A percentile compares a stretch with the other conserved stretches of the same genome.
Conservation (phyloP, 73 alveolate genomes). For the Breviolum minutum region DNA sequence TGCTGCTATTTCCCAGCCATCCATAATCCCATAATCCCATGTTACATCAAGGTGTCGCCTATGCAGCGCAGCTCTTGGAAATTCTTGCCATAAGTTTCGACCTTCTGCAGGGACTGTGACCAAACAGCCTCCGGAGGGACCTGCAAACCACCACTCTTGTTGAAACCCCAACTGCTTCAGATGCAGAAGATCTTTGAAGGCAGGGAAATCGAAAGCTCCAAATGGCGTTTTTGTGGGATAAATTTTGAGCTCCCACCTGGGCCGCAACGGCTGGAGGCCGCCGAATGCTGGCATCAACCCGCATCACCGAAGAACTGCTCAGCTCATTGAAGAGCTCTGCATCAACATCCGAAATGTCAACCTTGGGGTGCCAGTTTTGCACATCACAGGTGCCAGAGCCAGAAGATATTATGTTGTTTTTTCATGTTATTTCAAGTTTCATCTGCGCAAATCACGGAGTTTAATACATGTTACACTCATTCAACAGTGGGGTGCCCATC, state of each 20-base stretch:
- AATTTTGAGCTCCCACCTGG: slow-evolving; percentile 15
- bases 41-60: slow-evolving; percentile 6
- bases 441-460: not conserved
- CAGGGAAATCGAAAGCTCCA: too few species aligned
- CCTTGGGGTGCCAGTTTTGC: not conserved
- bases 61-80: slow-evolving; percentile 46
- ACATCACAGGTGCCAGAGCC: not conserved
- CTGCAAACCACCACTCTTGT: too few species aligned
- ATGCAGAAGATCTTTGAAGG: too few species aligned
- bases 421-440: not conserved
- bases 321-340: slow-evolving; percentile 70
- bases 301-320: slow-evolving; percentile 79
- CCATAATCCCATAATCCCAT: not conserved
- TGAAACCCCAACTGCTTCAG: too few species aligned
- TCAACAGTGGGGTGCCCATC: not conserved
- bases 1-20: not conserved
- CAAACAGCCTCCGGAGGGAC: slow-evolving; percentile 47
- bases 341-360: slow-evolving; percentile 30
- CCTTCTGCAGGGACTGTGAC: slow-evolving; percentile 54
- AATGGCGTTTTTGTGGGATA: not conserved
- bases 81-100: slow-evolving; percentile 35
- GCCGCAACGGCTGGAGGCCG: slow-evolving; percentile 52
- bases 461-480: not conserved
- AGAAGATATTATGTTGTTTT: not conserved
- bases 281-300: slow-evolving; percentile 80